Percentiles rank a stretch among this genome's conserved stretches.
These are phyloP conservation scores for Phyllosticta citriasiana DNA, from an alignment of 2,329 filamentous ascomycete species.

Conservation along the genomic window DNA sequence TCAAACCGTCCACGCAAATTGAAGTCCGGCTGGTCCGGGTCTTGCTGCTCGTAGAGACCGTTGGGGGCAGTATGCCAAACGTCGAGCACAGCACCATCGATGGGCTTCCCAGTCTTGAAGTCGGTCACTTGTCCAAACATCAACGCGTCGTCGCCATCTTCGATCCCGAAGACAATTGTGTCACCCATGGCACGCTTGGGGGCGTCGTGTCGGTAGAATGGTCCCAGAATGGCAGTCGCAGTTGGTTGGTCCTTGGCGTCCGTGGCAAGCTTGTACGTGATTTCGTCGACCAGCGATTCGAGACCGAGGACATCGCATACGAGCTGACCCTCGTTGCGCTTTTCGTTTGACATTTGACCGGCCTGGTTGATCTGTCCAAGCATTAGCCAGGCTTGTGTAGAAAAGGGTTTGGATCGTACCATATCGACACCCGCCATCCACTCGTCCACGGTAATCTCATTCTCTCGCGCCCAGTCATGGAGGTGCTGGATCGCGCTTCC, in stretches of 20 bases:
- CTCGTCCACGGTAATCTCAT: conserved; percentile 66
- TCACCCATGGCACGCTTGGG: conserved; percentile 60
- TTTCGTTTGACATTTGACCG: conserved; percentile 52
- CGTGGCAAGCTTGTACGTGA: conserved; percentile 57
- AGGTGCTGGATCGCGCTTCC: conserved; percentile 57
- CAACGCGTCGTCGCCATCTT: conserved; percentile 46
- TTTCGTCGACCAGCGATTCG: conserved; percentile 62
- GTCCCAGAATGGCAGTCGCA: conserved; percentile 70
- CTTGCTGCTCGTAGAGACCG: conserved; percentile 58
- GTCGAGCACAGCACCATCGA: conserved; percentile 58
- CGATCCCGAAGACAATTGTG: conserved; percentile 48
- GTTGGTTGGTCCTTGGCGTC: conserved; percentile 46
- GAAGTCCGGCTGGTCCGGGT: conserved; percentile 57
- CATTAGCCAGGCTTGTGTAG: conserved; percentile 1
- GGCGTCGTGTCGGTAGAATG: conserved; percentile 70
- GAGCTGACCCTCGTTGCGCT: conserved; percentile 54
- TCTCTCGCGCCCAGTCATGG: conserved; percentile 69
- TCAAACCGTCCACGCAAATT: conserved; percentile 65
- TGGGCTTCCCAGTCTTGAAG: conserved; percentile 51
- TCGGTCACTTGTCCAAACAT: conserved; percentile 55
- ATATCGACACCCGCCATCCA: conserved; percentile 68
- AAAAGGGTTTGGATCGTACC: conserved; percentile 25
- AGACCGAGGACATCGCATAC: conserved; percentile 50
- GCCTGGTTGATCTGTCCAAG: conserved; percentile 45
- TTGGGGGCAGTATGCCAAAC: conserved; percentile 76